Conservation (phyloP, 1,284 basidiomycete genomes). For the Somion occarium region DNA sequence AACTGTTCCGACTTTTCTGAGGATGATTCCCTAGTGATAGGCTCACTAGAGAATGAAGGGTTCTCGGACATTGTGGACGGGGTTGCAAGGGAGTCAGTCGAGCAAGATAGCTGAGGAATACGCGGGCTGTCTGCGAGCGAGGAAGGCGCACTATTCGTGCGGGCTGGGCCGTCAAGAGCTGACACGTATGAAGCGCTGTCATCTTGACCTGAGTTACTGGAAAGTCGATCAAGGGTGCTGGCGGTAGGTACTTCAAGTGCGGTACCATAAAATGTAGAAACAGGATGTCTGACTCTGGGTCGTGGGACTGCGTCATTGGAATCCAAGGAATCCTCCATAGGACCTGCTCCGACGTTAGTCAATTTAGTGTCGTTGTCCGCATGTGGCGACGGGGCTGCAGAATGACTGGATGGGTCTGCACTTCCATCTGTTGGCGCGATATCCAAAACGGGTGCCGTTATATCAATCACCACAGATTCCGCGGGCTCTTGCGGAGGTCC, state of each 20-base stretch:
- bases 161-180: slow-evolving; percentile 20
- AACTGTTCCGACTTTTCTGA: background rate
- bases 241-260: slow-evolving; percentile 2
- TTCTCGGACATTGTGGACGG: slow-evolving; percentile 39
- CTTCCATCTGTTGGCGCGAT: background rate
- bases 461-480: background rate
- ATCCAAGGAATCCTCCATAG: no score
- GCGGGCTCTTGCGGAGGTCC: slow-evolving; percentile 9
- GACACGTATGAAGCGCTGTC: slow-evolving; percentile 29
- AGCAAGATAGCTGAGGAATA: slow-evolving; percentile 39
- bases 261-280: slow-evolving; percentile 8
- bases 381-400: background rate
- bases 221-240: background rate
- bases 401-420: background rate
- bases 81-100: slow-evolving; percentile 40
- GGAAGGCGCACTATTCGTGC: slow-evolving; percentile 30
- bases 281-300: slow-evolving; percentile 6
- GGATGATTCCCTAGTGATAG: slow-evolving; percentile 17
- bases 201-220: slow-evolving; percentile 12
- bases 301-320: background rate
- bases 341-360: background rate
- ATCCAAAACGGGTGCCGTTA: background rate
- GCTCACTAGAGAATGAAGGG: slow-evolving; percentile 20
- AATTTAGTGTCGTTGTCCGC: background rate
- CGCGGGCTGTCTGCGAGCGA: slow-evolving; percentile 30